phyloP scores from a whole-genome alignment of 2,329 filamentous ascomycete genomes.

The Fonsecaea multimorphosa region DNA sequence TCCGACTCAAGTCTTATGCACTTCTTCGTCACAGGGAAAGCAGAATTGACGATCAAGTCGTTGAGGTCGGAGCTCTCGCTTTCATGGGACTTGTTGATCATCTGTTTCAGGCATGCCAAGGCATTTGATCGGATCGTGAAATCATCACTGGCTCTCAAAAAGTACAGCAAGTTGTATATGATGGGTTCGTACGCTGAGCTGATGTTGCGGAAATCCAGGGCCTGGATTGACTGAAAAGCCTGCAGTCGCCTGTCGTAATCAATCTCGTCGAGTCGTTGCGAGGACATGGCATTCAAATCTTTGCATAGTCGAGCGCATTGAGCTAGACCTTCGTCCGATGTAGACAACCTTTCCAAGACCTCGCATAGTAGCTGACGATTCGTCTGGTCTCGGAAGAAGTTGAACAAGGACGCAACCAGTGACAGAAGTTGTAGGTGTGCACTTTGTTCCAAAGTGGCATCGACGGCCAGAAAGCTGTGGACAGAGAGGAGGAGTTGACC shows the following conservation, averaged over 20 bases:
- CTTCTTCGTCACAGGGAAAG: constrained; percentile 77
- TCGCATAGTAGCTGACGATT: constrained; percentile 77
- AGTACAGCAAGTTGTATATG: constrained; percentile 87
- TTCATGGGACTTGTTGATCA: constrained; percentile 69
- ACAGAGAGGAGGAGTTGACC: constrained; percentile 33
- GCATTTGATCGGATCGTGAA: constrained; percentile 84
- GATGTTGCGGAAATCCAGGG: constrained; percentile 66
- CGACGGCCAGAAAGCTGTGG: constrained; percentile 25
- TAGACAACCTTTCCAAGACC: constrained; percentile 73
- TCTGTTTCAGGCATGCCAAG: constrained; percentile 77
- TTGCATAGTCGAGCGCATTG: constrained; percentile 71
- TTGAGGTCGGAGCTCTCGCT: constrained; percentile 55
- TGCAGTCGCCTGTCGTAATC: constrained; percentile 82
- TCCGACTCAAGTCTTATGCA: constrained; percentile 82
- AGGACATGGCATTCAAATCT: constrained; percentile 79
- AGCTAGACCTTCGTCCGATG: constrained; percentile 66
- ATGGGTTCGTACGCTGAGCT: constrained; percentile 79
- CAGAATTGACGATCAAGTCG: constrained; percentile 65
- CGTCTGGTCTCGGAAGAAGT: constrained; percentile 82
- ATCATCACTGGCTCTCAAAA: constrained; percentile 84
- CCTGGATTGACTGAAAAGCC: constrained; percentile 76
- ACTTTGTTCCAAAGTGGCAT: constrained; percentile 52
- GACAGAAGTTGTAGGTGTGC: constrained; percentile 72
- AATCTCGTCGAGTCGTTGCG: constrained; percentile 76
- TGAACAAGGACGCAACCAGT: constrained; percentile 80